Base-by-base conservation (phyloP, 2,329 filamentous ascomycete species). In the Neonectria punicea region DNA sequence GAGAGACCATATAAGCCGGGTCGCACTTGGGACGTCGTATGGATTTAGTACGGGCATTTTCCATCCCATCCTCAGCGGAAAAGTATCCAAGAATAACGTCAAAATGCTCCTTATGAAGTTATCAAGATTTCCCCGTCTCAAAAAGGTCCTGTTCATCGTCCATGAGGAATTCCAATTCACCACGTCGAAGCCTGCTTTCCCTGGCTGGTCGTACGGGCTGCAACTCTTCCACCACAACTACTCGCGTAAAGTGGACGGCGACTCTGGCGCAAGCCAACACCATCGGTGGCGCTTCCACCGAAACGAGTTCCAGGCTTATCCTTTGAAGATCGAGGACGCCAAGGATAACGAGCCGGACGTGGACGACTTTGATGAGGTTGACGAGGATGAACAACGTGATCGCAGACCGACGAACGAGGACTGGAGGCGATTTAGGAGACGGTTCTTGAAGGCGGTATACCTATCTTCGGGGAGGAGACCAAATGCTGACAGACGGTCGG, bases 11-110 rank as follows among this genome's bases (percentile, higher is more conserved):
- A 61, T 72, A 41, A 60, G 58, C 56, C 67, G 66, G 56, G 61
- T 73, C 58, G 71, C 65, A 11, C 57, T 71, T 14, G 65, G 69
- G 28, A 69, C 63, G 30, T 73, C 68, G 4, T 71, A 73, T 53
- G 70, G 65, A 4, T 73, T 71, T 41, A 63, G 36, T 34, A 70
- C 54, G 53, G 71, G 71, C 18, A 73, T 72, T 25, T 65, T 65
- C 13, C 62, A 70, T 14, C 70, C 71, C 5, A 60, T 67, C 10
- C 63, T 66, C 11, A 70, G 58, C 7, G 63, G 70, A 7, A 73
- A 66, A 47, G 56, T 67, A 34, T 70, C 68, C 5, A 68, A 61
- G 58, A 74, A 70, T 53, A 73, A 66, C 18, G 65, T 61, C 44
- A 68, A 60, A 34, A 72, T 58, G 56, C 63, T 73, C 14, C 46